These are phyloP conservation scores for Boechera stricta DNA, from an alignment of 345 rosid species.

Conservation along the genomic window DNA sequence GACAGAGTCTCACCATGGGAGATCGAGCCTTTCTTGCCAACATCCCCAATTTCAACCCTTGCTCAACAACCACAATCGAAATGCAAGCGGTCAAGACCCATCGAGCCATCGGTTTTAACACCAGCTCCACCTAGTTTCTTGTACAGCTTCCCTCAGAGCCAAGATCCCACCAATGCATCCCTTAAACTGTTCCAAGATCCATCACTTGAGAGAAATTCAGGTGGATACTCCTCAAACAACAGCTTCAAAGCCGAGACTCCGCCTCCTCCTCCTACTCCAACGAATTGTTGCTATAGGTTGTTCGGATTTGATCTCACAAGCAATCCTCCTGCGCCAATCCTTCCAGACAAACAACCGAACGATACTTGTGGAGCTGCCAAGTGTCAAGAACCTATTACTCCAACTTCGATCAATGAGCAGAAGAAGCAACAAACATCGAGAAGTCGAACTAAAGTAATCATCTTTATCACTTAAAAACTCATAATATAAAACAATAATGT, in stretches of 20 bases:
- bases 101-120: constrained; percentile 51
- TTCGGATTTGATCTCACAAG: constrained; percentile 69
- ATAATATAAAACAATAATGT: background rate
- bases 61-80: constrained; percentile 55
- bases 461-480: background rate
- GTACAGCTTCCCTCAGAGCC: constrained; percentile 42
- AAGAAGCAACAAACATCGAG: constrained; percentile 50
- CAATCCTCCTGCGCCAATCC: constrained; percentile 28
- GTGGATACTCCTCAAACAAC: constrained; percentile 44
- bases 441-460: constrained; percentile 41
- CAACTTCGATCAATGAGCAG: constrained; percentile 41
- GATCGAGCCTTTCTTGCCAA: constrained; percentile 63
- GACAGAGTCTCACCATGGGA: constrained; percentile 90
- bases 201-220: constrained; percentile 48
- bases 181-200: constrained; percentile 44
- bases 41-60: constrained; percentile 47
- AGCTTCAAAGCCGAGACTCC: constrained; percentile 47
- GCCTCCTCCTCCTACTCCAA: constrained; percentile 34
- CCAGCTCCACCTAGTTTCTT: constrained; percentile 46
- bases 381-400: constrained; percentile 48
- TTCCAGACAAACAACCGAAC: constrained; percentile 42
- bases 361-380: constrained; percentile 41
- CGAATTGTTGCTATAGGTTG: constrained; percentile 50
- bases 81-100: constrained; percentile 63
- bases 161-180: constrained; percentile 41